Evolutionary conservation across 2,329 filamentous ascomycete genomes (phyloP).

Genomic region (Aureobasidium leucospermi): DNA sequence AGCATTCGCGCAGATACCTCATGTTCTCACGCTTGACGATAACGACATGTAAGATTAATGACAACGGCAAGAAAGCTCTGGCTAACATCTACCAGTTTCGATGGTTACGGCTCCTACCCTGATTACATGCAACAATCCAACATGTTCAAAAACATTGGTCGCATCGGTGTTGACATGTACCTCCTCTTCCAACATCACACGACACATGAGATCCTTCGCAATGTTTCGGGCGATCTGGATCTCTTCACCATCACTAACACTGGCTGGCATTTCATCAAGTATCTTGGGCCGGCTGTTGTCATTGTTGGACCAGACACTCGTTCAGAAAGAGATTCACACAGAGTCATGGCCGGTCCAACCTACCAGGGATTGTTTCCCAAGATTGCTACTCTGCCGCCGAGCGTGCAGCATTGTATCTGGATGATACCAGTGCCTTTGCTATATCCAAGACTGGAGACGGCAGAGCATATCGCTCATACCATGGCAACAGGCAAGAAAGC

Average conservation of each 20-base stretch:
- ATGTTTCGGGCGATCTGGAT: slow-evolving; percentile 79
- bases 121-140: slow-evolving; percentile 97
- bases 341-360: slow-evolving; percentile 91
- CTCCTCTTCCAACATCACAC: slow-evolving; percentile 97
- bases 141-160: slow-evolving; percentile 96
- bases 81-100: slow-evolving; percentile 57
- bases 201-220: slow-evolving; percentile 84
- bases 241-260: slow-evolving; percentile 96
- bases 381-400: slow-evolving; percentile 79
- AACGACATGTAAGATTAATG: slow-evolving; percentile 79
- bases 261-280: slow-evolving; percentile 98
- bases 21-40: slow-evolving; percentile 86
- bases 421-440: slow-evolving; percentile 87
- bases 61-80: neutral
- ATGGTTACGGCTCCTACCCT: slow-evolving; percentile 93
- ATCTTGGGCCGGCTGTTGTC: slow-evolving; percentile 81
- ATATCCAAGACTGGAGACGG: slow-evolving; percentile 84
- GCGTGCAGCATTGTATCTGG: slow-evolving; percentile 94
- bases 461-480: slow-evolving; percentile 85
- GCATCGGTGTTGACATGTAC: slow-evolving; percentile 95
- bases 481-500: slow-evolving; percentile 94
- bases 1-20: slow-evolving; percentile 94
- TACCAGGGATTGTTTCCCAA: slow-evolving; percentile 98
- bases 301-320: slow-evolving; percentile 86
- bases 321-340: slow-evolving; percentile 80